These are phyloP conservation scores for Globisporangium mamillatum DNA, from an alignment of 352 stramenopile genomes.

Conservation along the genomic window DNA sequence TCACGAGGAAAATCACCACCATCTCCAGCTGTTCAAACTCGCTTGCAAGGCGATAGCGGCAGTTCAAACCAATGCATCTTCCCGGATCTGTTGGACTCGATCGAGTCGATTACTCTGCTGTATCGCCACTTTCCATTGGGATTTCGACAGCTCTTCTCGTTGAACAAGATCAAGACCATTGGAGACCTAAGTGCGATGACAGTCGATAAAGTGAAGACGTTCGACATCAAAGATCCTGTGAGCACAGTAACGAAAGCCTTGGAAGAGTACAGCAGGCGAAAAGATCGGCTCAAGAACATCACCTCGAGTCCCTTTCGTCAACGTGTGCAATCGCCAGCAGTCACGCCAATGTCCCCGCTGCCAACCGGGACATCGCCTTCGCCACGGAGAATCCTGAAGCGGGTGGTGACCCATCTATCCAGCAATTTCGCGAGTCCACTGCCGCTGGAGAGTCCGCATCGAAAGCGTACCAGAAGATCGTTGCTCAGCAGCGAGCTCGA, in stretches of 20 bases:
- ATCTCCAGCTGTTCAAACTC: not conserved
- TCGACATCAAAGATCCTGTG: conserved; percentile 60
- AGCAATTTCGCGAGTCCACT: conserved; percentile 21
- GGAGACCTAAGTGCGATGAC: conserved; percentile 57
- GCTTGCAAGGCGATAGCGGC: conserved; percentile 3
- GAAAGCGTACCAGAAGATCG: conserved; percentile 47
- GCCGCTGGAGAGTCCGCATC: conserved; percentile 29
- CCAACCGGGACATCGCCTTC: conserved; percentile 30
- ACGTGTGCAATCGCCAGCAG: conserved; percentile 18
- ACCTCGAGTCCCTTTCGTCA: conserved; percentile 40
- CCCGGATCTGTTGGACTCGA: conserved; percentile 40
- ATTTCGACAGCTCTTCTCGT: conserved; percentile 55
- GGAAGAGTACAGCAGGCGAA: conserved; percentile 45
- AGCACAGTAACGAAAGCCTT: conserved; percentile 50
- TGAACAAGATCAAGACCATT: conserved; percentile 70
- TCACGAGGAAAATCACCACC: not conserved
- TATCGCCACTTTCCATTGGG: conserved; percentile 51
- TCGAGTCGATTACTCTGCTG: conserved; percentile 44
- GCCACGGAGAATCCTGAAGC: conserved; percentile 34
- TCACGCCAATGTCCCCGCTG: conserved; percentile 16
- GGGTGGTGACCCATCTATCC: conserved; percentile 16
- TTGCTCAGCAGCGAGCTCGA: conserved; percentile 34
- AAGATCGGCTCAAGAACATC: conserved; percentile 34
- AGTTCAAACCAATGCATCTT: conserved; percentile 33
- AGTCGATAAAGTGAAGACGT: conserved; percentile 46